These are phyloP conservation scores for Hyphodiscus hymeniophilus DNA, from an alignment of 495 filamentous ascomycete genomes.

Conservation along the genomic window DNA sequence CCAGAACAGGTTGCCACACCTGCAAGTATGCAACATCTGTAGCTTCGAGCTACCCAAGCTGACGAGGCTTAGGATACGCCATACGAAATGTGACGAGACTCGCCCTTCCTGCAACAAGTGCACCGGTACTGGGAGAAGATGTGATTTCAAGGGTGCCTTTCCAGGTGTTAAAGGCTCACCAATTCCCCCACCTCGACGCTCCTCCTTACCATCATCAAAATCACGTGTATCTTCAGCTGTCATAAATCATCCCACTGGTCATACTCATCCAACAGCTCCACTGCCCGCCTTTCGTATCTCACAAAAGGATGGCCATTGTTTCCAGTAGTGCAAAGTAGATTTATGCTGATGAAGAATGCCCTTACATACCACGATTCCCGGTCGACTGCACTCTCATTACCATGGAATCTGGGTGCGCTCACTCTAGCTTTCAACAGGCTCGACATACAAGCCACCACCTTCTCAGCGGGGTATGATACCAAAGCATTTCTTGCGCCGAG, in stretches of 20 bases:
- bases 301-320: conserved; percentile 5
- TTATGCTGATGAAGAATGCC: too few relatives aligned
- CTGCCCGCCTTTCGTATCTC: conserved; percentile 1
- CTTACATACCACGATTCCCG: too few relatives aligned
- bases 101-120: background rate
- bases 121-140: background rate
- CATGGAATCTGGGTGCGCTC: too few relatives aligned
- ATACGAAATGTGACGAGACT: background rate
- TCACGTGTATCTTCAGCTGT: background rate
- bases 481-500: too few relatives aligned
- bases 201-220: conserved; percentile 5
- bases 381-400: too few relatives aligned
- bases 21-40: background rate
- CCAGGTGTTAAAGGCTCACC: conserved; percentile 1
- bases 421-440: too few relatives aligned
- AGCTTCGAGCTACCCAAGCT: background rate
- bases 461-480: too few relatives aligned
- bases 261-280: conserved; percentile 1
- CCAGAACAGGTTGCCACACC: background rate
- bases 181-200: conserved; percentile 6
- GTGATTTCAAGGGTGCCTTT: background rate
- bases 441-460: too few relatives aligned
- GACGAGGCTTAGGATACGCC: background rate
- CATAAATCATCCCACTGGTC: background rate
- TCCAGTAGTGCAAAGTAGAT: background rate